Evolutionary conservation across 2,329 filamentous ascomycete genomes (phyloP), one percentile per base, ranked within the genome.

Genomic region (Fusarium bactridioides): DNA sequence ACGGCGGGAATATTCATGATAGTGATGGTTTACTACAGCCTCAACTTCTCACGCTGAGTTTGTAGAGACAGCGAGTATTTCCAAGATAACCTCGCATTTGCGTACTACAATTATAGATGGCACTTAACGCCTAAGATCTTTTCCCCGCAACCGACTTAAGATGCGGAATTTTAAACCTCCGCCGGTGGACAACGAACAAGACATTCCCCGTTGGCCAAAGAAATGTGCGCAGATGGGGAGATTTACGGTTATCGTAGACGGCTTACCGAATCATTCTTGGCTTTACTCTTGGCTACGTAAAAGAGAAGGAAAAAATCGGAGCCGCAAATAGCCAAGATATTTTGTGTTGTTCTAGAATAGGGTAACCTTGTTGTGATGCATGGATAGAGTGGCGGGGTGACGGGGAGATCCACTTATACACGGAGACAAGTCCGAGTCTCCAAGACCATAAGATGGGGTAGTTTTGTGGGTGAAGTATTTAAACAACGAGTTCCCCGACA

Each of bases 301-400:
- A 13, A 35, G 23, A 37, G 31, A 37, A 43, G 58, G 58, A 23
- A 61, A 35, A 44, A 56, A 43, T 43, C 58, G 58, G 58, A 61
- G 29, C 48, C 37, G 37, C 58, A 56, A 43, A 43, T 41, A 5
- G 38, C 48, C 58, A 61, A 56, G 38, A 55, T 25, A 37, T 61
- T 12, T 21, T 54, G 1, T 23, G 21, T 54, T 23, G 19, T 44
- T 41, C 48, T 29, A n/a, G 38, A 40, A 27, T 61, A 61, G 58
- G 48, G 48, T 56, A 57, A 43, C 37, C 44, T 40, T 56, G 37
- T 44, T 37, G 25, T 56, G 23, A 35, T 55, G 23, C 23, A 55
- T 13, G 27, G 27, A 1, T 29, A 0, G n/a, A 45, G 38, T 47
- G 29, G 18, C n/a, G 38, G 21, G 29, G 25, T 25, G 18, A 25